These are phyloP conservation scores for Pythium insidiosum DNA, from an alignment of 352 stramenopile genomes.

Conservation along the genomic window DNA sequence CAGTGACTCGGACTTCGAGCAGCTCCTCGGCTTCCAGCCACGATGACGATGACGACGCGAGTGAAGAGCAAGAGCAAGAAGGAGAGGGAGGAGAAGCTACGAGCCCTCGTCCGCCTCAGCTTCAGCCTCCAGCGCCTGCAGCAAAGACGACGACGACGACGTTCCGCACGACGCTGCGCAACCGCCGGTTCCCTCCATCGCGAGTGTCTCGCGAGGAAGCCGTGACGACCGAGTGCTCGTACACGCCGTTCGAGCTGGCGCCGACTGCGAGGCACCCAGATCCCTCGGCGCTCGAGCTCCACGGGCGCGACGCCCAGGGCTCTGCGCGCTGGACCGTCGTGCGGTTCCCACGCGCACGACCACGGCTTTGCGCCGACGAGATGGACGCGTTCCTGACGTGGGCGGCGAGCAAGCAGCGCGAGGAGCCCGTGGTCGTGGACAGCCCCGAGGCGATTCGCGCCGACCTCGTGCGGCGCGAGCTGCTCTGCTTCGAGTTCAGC, in stretches of 20 bases:
- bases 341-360: conserved; percentile 28
- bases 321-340: conserved; percentile 25
- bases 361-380: conserved; percentile 21
- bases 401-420: conserved; percentile 12
- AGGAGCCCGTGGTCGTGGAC: not conserved
- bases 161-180: conserved; percentile 32
- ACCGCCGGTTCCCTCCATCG: conserved; percentile 28
- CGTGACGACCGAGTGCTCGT: conserved; percentile 18
- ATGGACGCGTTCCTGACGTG: conserved; percentile 24
- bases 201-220: conserved; percentile 21
- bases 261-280: conserved; percentile 7
- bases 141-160: not conserved
- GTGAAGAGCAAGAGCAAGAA: too few relatives aligned
- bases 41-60: too few relatives aligned
- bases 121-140: not conserved
- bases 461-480: conserved; percentile 21
- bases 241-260: conserved; percentile 25
- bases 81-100: too few relatives aligned
- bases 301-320: conserved; percentile 6
- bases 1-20: not conserved
- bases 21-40: not conserved
- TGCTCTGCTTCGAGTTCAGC: conserved; percentile 32
- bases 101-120: not conserved
- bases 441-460: too few relatives aligned
- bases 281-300: conserved; percentile 15